These are phyloP conservation scores for Arthrobotrys sphaeroides DNA, from an alignment of 2,329 filamentous ascomycete genomes.

Conservation along the genomic window DNA sequence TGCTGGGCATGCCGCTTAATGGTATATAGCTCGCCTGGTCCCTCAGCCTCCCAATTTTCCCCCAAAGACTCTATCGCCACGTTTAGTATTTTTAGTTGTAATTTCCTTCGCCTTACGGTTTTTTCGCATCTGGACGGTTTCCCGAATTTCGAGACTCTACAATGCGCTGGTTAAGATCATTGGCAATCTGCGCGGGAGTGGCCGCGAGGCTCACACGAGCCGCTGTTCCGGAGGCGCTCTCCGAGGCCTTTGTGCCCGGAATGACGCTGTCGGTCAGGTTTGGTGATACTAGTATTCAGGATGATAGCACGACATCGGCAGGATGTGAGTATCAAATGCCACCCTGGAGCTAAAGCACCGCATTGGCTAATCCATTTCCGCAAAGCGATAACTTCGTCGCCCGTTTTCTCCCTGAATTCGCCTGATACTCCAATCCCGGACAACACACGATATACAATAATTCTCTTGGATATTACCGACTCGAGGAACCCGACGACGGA, in stretches of 20 bases:
- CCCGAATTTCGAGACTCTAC: neutral
- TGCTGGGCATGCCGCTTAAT: slow-evolving; percentile 7
- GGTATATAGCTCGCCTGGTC: slow-evolving; percentile 19
- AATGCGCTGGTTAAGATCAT: slow-evolving; percentile 52
- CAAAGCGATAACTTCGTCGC: slow-evolving; percentile 35
- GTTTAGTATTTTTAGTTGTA: slow-evolving; percentile 32
- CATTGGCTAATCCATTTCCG: slow-evolving; percentile 1
- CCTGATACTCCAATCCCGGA: slow-evolving; percentile 18
- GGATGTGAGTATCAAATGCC: slow-evolving; percentile 31
- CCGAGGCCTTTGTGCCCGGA: slow-evolving; percentile 42
- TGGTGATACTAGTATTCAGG: slow-evolving; percentile 25
- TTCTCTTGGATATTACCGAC: slow-evolving; percentile 44
- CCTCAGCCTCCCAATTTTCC: slow-evolving; percentile 34
- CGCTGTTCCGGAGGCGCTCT: slow-evolving; percentile 33
- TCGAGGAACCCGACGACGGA: slow-evolving; percentile 33
- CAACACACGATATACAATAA: slow-evolving; percentile 48
- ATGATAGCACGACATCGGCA: slow-evolving; percentile 30
- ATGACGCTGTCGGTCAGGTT: slow-evolving; percentile 40
- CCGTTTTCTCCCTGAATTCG: slow-evolving; percentile 37
- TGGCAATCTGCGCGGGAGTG: slow-evolving; percentile 30
- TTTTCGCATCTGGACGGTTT: slow-evolving; percentile 26
- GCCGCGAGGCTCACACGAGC: slow-evolving; percentile 27
- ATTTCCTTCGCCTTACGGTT: slow-evolving; percentile 30
- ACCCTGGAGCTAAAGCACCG: neutral
- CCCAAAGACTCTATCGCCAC: slow-evolving; percentile 19